Percentiles rank a stretch among this genome's conserved stretches.
phyloP scores from a whole-genome alignment of 176 grass and related monocot genomes.

The Aegilops bicornis region DNA sequence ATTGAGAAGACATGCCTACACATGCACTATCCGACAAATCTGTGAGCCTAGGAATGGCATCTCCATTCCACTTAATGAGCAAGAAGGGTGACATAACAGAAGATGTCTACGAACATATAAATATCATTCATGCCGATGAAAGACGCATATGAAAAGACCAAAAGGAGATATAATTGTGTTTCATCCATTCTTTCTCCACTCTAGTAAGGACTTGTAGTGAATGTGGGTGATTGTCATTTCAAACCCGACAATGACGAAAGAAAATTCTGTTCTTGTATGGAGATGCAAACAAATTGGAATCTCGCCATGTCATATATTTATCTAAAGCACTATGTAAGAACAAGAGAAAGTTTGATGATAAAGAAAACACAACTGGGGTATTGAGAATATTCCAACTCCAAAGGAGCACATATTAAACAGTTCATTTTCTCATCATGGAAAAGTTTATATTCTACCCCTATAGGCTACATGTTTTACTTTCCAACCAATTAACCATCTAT shows the following conservation, averaged over 20 bases:
- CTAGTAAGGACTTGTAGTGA: background rate
- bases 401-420: background rate
- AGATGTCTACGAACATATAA: conserved; percentile 8
- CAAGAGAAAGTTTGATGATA: background rate
- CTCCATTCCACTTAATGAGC: background rate
- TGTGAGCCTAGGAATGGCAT: conserved; percentile 10
- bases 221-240: conserved; percentile 39
- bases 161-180: background rate
- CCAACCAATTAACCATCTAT: background rate
- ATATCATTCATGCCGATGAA: background rate
- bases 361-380: background rate
- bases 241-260: background rate
- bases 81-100: background rate
- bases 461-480: background rate
- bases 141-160: background rate
- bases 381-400: background rate
- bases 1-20: conserved; percentile 19
- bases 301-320: background rate
- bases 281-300: conserved; percentile 33
- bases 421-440: background rate
- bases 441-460: background rate
- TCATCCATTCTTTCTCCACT: background rate
- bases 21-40: conserved; percentile 7
- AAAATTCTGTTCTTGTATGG: conserved; percentile 25
- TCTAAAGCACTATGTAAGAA: background rate